Evolutionary conservation across 2,329 filamentous ascomycete genomes (phyloP).

Genomic region (Dactylellina drechsleri): DNA sequence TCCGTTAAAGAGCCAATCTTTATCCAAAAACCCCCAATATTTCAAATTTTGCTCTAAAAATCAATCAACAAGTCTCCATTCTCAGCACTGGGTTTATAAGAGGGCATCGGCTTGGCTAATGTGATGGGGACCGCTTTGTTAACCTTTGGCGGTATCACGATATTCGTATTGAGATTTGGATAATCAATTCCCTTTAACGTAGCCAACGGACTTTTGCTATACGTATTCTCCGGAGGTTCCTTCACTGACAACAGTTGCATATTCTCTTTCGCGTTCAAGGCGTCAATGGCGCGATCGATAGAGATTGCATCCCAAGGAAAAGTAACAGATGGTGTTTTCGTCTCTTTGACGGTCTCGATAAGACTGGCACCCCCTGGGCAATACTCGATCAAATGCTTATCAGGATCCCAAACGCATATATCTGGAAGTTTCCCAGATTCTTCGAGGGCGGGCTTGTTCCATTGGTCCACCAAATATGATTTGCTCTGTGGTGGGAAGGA

Average conservation of each 20-base stretch:
- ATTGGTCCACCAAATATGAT: not conserved
- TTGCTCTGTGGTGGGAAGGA: not conserved
- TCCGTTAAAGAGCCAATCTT: not conserved
- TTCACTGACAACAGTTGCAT: not conserved
- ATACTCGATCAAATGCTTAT: conserved; percentile 33
- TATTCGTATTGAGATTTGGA: no score
- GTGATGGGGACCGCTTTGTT: conserved; percentile 9
- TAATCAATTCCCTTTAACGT: no score
- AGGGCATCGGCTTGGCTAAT: not conserved
- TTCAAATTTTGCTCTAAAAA: not conserved
- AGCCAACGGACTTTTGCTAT: no score
- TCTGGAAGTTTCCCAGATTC: conserved; percentile 4
- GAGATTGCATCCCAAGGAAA: conserved; percentile 30
- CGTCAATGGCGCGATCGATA: conserved; percentile 20
- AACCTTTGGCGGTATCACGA: no score
- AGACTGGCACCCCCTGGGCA: not conserved
- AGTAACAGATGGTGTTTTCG: not conserved
- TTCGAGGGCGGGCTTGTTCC: not conserved
- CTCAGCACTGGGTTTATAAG: not conserved
- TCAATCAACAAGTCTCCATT: conserved; percentile 1
- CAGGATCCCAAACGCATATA: conserved; percentile 36
- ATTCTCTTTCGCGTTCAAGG: conserved; percentile 11
- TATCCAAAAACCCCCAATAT: not conserved
- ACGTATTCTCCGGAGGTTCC: no score
- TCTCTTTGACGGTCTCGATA: not conserved